Percentiles rank a stretch among this genome's conserved stretches.
Evolutionary conservation across 192 early-diverging fungal genomes (phyloP).

Genomic region (Geranomyces michiganensis): DNA sequence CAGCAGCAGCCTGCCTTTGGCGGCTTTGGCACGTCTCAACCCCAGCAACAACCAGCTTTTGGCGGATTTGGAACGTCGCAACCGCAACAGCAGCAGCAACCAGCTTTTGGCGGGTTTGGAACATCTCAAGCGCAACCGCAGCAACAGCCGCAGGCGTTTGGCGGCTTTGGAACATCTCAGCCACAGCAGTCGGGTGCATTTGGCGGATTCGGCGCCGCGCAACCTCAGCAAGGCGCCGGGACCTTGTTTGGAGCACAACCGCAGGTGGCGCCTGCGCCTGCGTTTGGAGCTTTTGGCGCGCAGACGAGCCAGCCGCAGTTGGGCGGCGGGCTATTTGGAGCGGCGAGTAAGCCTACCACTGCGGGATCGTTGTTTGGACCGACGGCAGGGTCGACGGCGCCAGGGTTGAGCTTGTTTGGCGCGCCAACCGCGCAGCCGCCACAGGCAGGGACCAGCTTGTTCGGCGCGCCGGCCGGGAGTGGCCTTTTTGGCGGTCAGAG

Average conservation of each 20-base stretch:
- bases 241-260: constrained; percentile 15
- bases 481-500: constrained; percentile 14
- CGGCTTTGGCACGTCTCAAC: constrained; percentile 31
- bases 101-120: neutral
- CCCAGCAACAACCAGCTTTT: constrained; percentile 6
- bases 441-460: neutral
- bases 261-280: neutral
- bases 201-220: no score
- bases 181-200: neutral
- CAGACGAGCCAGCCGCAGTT: constrained; percentile 2
- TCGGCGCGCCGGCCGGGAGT: constrained; percentile 1
- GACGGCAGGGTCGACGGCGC: neutral
- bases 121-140: neutral
- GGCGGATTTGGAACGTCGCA: constrained; percentile 5
- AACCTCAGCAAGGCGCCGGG: no score
- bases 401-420: neutral
- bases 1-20: constrained; percentile 24
- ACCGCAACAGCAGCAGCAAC: neutral
- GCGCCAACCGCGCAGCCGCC: neutral
- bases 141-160: neutral
- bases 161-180: neutral
- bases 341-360: neutral
- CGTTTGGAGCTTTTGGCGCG: constrained; percentile 31
- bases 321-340: constrained; percentile 12
- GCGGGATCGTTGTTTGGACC: neutral